Evolutionary conservation across 176 grass and related monocot genomes (phyloP).

Genomic region (Eragrostis nindensis): DNA sequence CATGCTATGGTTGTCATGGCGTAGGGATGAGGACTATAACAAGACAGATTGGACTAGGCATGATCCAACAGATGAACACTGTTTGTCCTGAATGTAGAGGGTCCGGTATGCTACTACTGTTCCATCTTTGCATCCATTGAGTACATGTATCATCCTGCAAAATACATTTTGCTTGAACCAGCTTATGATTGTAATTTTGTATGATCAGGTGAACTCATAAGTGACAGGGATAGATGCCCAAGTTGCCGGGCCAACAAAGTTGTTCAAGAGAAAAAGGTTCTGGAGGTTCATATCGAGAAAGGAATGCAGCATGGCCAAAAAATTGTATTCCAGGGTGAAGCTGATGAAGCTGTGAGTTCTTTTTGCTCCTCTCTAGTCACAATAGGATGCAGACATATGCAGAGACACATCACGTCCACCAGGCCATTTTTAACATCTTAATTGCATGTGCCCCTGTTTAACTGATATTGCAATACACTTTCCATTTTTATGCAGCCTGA

Average conservation of each 20-base stretch:
- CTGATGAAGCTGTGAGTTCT: slow-evolving; percentile 70
- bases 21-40: slow-evolving; percentile 65
- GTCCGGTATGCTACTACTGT: slow-evolving; percentile 38
- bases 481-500: slow-evolving; percentile 52
- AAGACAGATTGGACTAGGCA: slow-evolving; percentile 67
- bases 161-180: slow-evolving; percentile 21
- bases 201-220: slow-evolving; percentile 73
- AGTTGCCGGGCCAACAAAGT: slow-evolving; percentile 70
- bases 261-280: slow-evolving; percentile 69
- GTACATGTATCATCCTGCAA: slow-evolving; percentile 5
- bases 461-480: slow-evolving; percentile 18
- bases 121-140: slow-evolving; percentile 13
- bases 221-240: slow-evolving; percentile 69
- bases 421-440: not conserved
- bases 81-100: slow-evolving; percentile 71
- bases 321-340: slow-evolving; percentile 78
- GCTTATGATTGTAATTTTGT: slow-evolving; percentile 21
- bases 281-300: slow-evolving; percentile 86
- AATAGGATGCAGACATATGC: not conserved
- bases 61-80: slow-evolving; percentile 83
- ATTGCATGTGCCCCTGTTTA: not conserved
- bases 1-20: slow-evolving; percentile 71
- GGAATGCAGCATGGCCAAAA: slow-evolving; percentile 79
- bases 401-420: not conserved
- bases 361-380: not conserved